Percentiles rank a stretch among this genome's conserved stretches.
Evolutionary conservation across 306 rosid genomes (phyloP).

Genomic region (Acacia crassicarpa): DNA sequence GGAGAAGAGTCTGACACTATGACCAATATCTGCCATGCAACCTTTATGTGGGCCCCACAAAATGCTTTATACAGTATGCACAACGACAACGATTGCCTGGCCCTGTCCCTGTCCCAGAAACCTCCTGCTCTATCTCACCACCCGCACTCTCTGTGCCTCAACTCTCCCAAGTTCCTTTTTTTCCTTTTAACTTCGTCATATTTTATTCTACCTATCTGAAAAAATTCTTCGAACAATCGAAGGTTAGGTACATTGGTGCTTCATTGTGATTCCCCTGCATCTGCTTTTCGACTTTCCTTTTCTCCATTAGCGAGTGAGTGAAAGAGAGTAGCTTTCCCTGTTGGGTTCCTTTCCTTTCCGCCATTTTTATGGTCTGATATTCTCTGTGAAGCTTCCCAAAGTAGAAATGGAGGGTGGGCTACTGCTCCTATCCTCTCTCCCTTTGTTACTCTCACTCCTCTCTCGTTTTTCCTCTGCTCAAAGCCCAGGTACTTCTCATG

Average conservation of each 20-base stretch:
- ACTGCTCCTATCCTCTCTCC: conserved; percentile 39
- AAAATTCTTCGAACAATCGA: not conserved
- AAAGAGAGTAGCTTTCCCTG: conserved; percentile 21
- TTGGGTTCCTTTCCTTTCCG: not conserved
- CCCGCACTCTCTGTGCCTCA: not conserved
- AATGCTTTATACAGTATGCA: not conserved
- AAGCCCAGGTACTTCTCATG: conserved; percentile 61
- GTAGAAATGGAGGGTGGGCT: conserved; percentile 54
- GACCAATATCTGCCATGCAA: not conserved
- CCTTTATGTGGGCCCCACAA: conserved; percentile 1
- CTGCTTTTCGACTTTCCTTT: conserved; percentile 1
- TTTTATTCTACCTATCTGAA: not conserved
- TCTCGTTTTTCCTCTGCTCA: conserved; percentile 61
- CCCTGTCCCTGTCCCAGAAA: not conserved
- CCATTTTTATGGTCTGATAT: conserved; percentile 41
- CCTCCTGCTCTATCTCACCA: not conserved
- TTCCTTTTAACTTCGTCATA: not conserved
- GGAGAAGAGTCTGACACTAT: not conserved
- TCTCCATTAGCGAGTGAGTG: not conserved
- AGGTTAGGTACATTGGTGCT: not conserved
- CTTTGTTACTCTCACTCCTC: conserved; percentile 36
- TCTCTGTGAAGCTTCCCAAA: conserved; percentile 19
- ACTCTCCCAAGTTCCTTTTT: not conserved
- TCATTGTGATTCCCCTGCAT: not conserved
- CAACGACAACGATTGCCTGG: not conserved